These are phyloP conservation scores for Aureobasidium zeae DNA, from an alignment of 2,329 filamentous ascomycete genomes.

Conservation along the genomic window DNA sequence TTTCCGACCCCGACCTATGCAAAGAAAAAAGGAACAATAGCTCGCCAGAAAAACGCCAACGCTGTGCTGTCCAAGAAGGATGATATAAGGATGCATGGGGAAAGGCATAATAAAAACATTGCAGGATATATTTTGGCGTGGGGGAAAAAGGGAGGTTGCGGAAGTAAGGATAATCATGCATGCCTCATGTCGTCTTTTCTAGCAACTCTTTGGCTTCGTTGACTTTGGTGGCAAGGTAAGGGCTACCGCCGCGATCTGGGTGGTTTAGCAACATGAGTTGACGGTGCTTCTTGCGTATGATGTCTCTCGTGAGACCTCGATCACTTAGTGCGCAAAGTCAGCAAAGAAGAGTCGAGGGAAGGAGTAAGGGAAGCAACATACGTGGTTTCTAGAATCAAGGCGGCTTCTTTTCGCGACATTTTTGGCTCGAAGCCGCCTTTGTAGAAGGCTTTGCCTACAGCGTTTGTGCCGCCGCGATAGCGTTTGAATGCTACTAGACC, in stretches of 20 bases:
- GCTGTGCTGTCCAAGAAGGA: too few relatives aligned
- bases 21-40: too few relatives aligned
- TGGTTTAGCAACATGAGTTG: conserved; percentile 96
- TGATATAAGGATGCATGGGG: too few relatives aligned
- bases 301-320: conserved; percentile 78
- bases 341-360: not conserved
- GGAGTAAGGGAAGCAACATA: conserved; percentile 41
- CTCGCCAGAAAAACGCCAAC: too few relatives aligned
- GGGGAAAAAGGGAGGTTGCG: too few relatives aligned
- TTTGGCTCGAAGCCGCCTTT: conserved; percentile 96
- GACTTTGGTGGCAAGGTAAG: conserved; percentile 93
- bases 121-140: too few relatives aligned
- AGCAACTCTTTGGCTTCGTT: conserved; percentile 97
- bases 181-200: conserved; percentile 55
- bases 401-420: conserved; percentile 88
- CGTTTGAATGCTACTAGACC: conserved; percentile 81
- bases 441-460: conserved; percentile 86
- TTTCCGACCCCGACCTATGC: too few relatives aligned
- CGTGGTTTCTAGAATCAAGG: conserved; percentile 84
- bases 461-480: conserved; percentile 63
- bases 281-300: conserved; percentile 89
- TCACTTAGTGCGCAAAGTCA: conserved; percentile 50
- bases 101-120: too few relatives aligned
- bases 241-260: conserved; percentile 91
- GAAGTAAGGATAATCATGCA: not conserved